These are phyloP conservation scores for Dichomitus squalens DNA, from an alignment of 1,284 basidiomycete genomes.

Conservation along the genomic window DNA sequence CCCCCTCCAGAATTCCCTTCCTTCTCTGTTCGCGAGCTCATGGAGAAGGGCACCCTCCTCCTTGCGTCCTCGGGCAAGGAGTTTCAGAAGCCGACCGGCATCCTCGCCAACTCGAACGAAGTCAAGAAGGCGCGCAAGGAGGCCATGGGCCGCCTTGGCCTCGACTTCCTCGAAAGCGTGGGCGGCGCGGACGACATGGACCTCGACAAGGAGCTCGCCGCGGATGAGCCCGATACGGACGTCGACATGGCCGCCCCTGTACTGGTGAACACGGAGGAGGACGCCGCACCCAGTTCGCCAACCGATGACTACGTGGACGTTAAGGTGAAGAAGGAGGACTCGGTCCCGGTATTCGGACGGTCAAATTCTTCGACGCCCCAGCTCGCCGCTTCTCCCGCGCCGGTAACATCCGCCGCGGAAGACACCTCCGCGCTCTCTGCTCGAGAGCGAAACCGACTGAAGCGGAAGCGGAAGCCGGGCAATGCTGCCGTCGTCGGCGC, in stretches of 20 bases:
- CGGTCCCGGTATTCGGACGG: constrained; percentile 30
- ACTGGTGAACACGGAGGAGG: constrained; percentile 42
- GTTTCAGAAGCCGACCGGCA: constrained; percentile 71
- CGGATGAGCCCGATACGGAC: constrained; percentile 47
- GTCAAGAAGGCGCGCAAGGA: constrained; percentile 83
- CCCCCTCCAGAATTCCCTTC: constrained; percentile 62
- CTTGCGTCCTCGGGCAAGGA: constrained; percentile 89
- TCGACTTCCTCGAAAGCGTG: constrained; percentile 78
- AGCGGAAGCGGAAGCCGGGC: constrained; percentile 90
- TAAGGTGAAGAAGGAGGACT: constrained; percentile 33
- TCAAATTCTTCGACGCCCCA: constrained; percentile 56
- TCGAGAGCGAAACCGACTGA: constrained; percentile 87
- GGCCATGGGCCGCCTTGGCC: constrained; percentile 79
- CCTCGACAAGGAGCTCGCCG: constrained; percentile 77
- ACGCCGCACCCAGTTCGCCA: constrained; percentile 29
- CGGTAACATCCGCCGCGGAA: constrained; percentile 40
- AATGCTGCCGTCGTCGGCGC: constrained; percentile 76
- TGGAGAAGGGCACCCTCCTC: constrained; percentile 75
- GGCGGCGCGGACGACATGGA: constrained; percentile 75
- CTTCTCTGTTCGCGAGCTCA: constrained; percentile 77
- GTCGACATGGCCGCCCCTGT: constrained; percentile 39
- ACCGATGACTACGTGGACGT: constrained; percentile 22
- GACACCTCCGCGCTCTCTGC: constrained; percentile 69
- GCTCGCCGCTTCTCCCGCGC: constrained; percentile 52
- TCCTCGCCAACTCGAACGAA: constrained; percentile 69